Evolutionary conservation across 371 early-diverging fungal genomes (phyloP), one percentile per base, ranked within the genome.

Genomic region (Apophysomyces sp.): DNA sequence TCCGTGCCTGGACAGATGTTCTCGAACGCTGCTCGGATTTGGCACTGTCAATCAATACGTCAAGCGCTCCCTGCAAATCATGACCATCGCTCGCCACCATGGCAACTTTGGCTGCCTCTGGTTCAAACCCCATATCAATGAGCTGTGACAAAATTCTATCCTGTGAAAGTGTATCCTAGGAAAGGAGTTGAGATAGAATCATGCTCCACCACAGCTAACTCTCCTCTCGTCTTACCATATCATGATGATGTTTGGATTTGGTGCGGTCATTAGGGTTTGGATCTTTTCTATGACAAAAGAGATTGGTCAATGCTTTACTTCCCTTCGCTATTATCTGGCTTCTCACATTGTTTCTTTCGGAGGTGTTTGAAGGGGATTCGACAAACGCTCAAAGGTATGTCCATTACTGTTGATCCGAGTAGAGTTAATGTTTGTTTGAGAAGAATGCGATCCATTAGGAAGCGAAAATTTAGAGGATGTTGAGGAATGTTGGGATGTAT

Each of bases 71-170:
- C 39, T 83, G 80, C 2, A 93, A 75, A 59, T 89, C 86, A 0
- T 70, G 74, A 1, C 81, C 78, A 53, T 67, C 77, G 2, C 88
- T 80, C 27, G 86, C 86, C 24, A 78, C 82, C 24, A 94, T 71
- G 6, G 94, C 94, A 12, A 79, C 65, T 30, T 66, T 74, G 0
- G 92, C 87, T 55, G 77, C 79, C 21, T 87, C 84, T 0, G 73
- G 67, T n/a, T 81, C 74, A 67, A 93, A 95, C 0, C 94, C 94
- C 88, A 91, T 89, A 31, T 86, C 86, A 11, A 88, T 80, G 51
- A 94, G 78, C 70, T 88, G 86, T 1, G 91, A 89, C 30, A 89
- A 67, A 44, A 88, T 67, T 59, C 66, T 37, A 8, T 57, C 68
- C 21, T 44, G 36, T 73, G 55, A 11, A 41, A 24, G 13, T 36